Evolutionary conservation across 768 basidiomycete genomes (phyloP), one percentile per base, ranked within the genome.

Genomic region (Naematelia encephala): DNA sequence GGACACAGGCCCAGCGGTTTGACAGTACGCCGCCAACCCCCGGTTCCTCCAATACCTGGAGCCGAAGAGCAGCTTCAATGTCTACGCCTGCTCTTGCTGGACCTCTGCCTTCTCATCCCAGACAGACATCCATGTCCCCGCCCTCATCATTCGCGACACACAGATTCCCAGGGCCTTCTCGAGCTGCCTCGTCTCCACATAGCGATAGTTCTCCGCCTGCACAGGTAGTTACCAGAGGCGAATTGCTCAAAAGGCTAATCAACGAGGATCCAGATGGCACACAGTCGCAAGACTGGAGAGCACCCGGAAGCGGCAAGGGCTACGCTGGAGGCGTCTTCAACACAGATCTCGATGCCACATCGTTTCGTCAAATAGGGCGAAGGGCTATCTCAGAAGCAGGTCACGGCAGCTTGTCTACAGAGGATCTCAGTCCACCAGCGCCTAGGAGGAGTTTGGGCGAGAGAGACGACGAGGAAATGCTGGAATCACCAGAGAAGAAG

Each of bases 401-500:
- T 16, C 34, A 39, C 34, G 34, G 34, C 34, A 39, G 34, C 34
- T 16, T n/a, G 28, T 51, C 50, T 28, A 30, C 13, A 2, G 14
- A 11, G 53, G 48, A 45, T 14, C 21, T 12, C n/a, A 27, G 34
- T 8, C 34, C 34, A 39, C 34, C 8, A 39, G 8, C 34, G 16
- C n/a, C n/a, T n/a, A n/a, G n/a, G n/a, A n/a, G n/a, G n/a, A 16
- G 34, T 39, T 16, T 39, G 8, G 34, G 34, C 16, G 34, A 39
- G 34, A 39, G 54, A 51, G 50, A 56, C 8, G 52, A 62, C 25
- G 51, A 59, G 50, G 68, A 67, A 21, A 19, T 61, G 19, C 39
- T 63, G 22, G 61, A 67, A n/a, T 57, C 58, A n/a, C 53, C 59
- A 2, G 62, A 63, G 23, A 66, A 69, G 57, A 57, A 59, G 25